These are phyloP conservation scores for Cryphonectria parasitica DNA, from an alignment of 2,329 filamentous ascomycete species.

Conservation along the genomic window DNA sequence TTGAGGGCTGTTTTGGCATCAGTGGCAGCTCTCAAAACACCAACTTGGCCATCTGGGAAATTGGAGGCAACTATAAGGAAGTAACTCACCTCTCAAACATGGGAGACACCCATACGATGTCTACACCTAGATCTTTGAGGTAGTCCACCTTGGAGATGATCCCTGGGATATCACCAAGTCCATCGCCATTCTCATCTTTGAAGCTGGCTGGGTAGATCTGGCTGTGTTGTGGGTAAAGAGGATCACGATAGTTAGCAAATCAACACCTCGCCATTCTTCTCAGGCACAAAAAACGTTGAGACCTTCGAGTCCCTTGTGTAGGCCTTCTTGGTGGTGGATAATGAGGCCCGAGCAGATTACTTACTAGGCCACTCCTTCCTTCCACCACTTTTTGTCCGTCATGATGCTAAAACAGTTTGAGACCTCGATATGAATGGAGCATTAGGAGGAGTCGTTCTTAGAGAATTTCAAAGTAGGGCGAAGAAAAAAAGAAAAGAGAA, in stretches of 20 bases:
- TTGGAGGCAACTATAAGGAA: no score
- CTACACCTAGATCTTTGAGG: constrained; percentile 52
- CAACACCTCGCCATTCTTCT: background rate
- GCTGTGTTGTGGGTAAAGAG: constrained; percentile 12
- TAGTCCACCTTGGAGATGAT: constrained; percentile 59
- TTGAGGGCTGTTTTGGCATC: constrained; percentile 39
- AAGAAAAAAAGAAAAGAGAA: background rate
- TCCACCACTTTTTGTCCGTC: constrained; percentile 27
- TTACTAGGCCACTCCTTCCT: constrained; percentile 29
- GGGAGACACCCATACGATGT: constrained; percentile 52
- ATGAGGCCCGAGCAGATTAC: constrained; percentile 7
- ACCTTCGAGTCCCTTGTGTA: background rate
- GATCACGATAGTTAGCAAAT: background rate
- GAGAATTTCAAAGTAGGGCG: background rate
- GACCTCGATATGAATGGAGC: background rate
- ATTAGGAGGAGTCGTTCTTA: background rate
- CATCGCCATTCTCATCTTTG: constrained; percentile 58
- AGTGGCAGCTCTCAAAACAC: background rate
- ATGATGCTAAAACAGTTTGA: background rate
- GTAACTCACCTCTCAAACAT: constrained; percentile 33
- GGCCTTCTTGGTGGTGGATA: background rate
- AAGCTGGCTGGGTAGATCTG: constrained; percentile 63
- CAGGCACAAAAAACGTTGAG: background rate
- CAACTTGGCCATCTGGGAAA: background rate
- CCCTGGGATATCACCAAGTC: constrained; percentile 56